phyloP scores from a whole-genome alignment of 345 rosid species.

The Linum tenue region DNA sequence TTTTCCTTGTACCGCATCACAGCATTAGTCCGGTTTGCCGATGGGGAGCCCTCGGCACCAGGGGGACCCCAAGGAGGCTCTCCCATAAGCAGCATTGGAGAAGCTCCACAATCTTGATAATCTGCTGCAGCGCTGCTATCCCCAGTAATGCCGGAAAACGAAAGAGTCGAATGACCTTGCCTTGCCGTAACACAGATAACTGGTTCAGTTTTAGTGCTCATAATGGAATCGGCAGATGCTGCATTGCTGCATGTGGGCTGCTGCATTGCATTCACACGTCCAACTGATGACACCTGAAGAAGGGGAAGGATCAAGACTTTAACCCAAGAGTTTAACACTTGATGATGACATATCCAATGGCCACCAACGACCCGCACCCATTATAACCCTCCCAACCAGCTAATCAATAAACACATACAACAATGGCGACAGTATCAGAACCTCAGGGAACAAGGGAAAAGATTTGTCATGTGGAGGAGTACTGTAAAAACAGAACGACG shows the following conservation, averaged over 20 bases:
- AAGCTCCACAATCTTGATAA: constrained; percentile 89
- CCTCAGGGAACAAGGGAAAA: constrained; percentile 18
- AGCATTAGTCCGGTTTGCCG: constrained; percentile 61
- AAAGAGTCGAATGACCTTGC: constrained; percentile 58
- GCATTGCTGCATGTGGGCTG: constrained; percentile 59
- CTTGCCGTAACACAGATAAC: constrained; percentile 44
- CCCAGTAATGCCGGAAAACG: constrained; percentile 87
- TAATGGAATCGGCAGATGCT: constrained; percentile 75
- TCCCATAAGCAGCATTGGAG: constrained; percentile 60
- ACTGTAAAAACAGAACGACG: constrained; percentile 1
- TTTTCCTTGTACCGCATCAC: constrained; percentile 95
- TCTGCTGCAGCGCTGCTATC: constrained; percentile 67
- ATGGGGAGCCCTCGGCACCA: constrained; percentile 48
- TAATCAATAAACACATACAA: no score
- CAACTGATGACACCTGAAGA: constrained; percentile 46
- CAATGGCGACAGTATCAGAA: not conserved
- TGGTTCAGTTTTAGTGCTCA: constrained; percentile 89
- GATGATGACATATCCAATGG: no score
- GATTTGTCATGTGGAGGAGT: no score
- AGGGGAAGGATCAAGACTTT: not conserved
- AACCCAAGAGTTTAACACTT: not conserved
- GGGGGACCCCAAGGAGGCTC: constrained; percentile 89
- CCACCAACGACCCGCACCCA: no score
- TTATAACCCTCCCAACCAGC: no score
- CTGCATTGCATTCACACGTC: constrained; percentile 39